These are phyloP conservation scores for Globisporangium megalacanthum DNA, from an alignment of 352 stramenopile species.

Conservation along the genomic window DNA sequence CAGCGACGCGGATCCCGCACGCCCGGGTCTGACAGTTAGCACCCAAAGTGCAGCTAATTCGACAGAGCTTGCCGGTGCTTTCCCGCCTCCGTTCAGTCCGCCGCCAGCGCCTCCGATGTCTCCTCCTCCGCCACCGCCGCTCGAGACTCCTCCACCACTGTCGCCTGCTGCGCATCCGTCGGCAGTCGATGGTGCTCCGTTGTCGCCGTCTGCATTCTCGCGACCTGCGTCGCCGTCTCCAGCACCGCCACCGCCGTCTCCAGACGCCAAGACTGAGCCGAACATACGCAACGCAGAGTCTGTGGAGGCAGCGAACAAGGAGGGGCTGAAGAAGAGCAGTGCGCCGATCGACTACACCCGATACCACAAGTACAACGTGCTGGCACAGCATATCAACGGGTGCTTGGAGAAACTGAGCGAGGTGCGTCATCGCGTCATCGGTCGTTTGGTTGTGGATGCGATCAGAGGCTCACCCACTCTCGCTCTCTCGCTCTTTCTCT, in stretches of 20 bases:
- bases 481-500: neutral
- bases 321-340: conserved; percentile 5
- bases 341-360: conserved; percentile 65
- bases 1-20: neutral
- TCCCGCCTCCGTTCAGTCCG: conserved; percentile 19
- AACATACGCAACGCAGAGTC: neutral
- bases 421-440: conserved; percentile 24
- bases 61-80: conserved; percentile 1
- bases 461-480: conserved; percentile 8
- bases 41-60: neutral
- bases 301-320: neutral
- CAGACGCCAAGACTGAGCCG: neutral
- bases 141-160: conserved; percentile 16
- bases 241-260: conserved; percentile 9
- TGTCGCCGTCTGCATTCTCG: conserved; percentile 34
- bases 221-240: conserved; percentile 24
- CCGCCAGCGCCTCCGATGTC: conserved; percentile 47
- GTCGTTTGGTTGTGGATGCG: neutral
- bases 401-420: conserved; percentile 72
- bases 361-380: conserved; percentile 58
- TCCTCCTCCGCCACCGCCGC: conserved; percentile 30
- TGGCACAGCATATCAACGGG: conserved; percentile 75
- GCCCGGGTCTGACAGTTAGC: neutral
- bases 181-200: conserved; percentile 16
- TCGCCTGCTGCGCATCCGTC: conserved; percentile 5